Base-by-base conservation (phyloP, 257 asterid genomes). In the Petrea volubilis region DNA sequence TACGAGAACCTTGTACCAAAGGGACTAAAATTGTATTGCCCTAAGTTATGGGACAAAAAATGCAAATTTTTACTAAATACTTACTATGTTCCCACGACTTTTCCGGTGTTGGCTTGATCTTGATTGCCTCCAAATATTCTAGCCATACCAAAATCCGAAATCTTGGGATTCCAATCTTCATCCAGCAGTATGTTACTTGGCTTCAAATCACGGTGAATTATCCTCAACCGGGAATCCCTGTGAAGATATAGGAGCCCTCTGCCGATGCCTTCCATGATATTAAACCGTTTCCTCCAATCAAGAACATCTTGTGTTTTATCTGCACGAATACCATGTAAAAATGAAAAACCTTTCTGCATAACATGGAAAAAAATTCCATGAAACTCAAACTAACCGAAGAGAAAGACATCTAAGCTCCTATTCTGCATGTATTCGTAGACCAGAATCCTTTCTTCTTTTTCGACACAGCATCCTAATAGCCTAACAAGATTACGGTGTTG, bases 131-230 rank as follows among this genome's bases (percentile, higher is more conserved):
- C 86, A 8, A 81, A 81, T 59, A 81, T 78, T 72, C 86, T 78
- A 1, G 86, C 84, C 82, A 82, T 79, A 7, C 86, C 86, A 65
- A 82, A 82, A 67, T 82, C 87, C n/a, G 87, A 82, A 38, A 82
- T 82, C 70, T 76, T 82, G 0, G 87, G 80, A 21, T 64, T 73
- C 86, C 70, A 72, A 49, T 76, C 36, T 11, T 77, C 72, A 23
- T 79, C 87, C 2, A 82, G 71, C 68, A 82, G 50, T 51, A 82
- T 79, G 57, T 82, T 82, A 49, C 84, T 79, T 24, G 81, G 77
- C 41, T 82, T 82, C 12, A 82, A 64, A 49, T 78, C 86, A 2
- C 86, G 73, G 41, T 81, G 83, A 29, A 82, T 82, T 24, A 78
- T 78, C 61, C 77, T 78, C 43, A 82, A 53, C 53, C 82, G 55